These are phyloP conservation scores for Eucalyptus pauciflora DNA, from an alignment of 345 rosid genomes.

Conservation along the genomic window DNA sequence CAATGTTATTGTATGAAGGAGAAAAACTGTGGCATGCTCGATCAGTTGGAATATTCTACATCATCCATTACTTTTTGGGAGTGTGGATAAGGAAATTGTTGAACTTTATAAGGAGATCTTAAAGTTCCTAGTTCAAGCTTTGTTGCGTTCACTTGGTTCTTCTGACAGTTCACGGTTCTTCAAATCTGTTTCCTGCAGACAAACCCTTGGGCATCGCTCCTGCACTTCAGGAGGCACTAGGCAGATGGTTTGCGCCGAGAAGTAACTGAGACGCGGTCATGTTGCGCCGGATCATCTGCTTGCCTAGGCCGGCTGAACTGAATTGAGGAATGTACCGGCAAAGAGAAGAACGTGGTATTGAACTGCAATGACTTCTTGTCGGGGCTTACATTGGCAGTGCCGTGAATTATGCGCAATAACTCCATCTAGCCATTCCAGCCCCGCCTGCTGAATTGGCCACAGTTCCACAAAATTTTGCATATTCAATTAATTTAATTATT, in stretches of 20 bases:
- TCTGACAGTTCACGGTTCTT: background rate
- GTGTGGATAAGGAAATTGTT: background rate
- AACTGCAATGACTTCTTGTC: background rate
- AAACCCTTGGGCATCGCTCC: background rate
- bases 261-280: background rate
- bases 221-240: background rate
- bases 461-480: slow-evolving; percentile 3
- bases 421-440: background rate
- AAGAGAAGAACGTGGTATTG: background rate
- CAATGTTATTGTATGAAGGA: background rate
- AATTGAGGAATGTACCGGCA: background rate
- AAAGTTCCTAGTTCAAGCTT: background rate
- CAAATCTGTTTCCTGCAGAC: background rate
- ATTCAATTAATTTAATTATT: background rate
- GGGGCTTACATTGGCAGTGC: background rate
- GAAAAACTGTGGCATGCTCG: background rate
- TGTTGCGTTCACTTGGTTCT: background rate
- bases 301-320: background rate
- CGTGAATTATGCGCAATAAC: background rate
- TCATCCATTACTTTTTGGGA: background rate
- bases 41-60: background rate
- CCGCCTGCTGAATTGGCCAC: background rate
- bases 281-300: background rate
- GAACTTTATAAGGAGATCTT: background rate
- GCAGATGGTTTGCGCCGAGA: background rate